Evolutionary conservation across 148 eudicot species (phyloP).

Genomic region (Suaeda aralocaspica): DNA sequence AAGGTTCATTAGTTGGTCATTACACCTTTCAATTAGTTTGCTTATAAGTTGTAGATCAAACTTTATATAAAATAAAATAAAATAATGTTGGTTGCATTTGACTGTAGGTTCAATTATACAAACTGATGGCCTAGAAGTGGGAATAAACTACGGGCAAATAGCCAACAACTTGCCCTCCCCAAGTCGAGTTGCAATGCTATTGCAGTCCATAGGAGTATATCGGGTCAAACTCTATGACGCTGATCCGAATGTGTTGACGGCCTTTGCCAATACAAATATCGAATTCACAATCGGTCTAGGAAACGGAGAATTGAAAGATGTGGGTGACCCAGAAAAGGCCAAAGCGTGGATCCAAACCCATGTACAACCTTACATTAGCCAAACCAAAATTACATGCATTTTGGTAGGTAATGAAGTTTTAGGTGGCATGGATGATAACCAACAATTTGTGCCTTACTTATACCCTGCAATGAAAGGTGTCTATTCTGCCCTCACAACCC

Average conservation of each 20-base stretch:
- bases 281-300: conserved; percentile 67
- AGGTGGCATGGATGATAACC: conserved; percentile 35
- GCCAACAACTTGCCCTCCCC: conserved; percentile 83
- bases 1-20: no score
- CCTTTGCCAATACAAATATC: conserved; percentile 57
- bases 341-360: conserved; percentile 59
- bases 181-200: conserved; percentile 43
- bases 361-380: conserved; percentile 54
- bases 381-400: conserved; percentile 66
- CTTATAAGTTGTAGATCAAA: no score
- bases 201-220: conserved; percentile 47
- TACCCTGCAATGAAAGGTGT: conserved; percentile 76
- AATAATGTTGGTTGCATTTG: not conserved
- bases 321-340: conserved; percentile 50
- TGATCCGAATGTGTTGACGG: conserved; percentile 61
- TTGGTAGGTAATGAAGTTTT: conserved; percentile 76
- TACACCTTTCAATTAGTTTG: no score
- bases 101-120: conserved; percentile 37
- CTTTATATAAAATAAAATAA: no score
- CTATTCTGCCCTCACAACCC: conserved; percentile 40
- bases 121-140: conserved; percentile 41
- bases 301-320: conserved; percentile 46
- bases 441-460: conserved; percentile 39
- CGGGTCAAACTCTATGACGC: conserved; percentile 84
- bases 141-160: conserved; percentile 89